Base-by-base conservation (phyloP, 2,329 filamentous ascomycete species). In the Simplicillium aogashimaense region DNA sequence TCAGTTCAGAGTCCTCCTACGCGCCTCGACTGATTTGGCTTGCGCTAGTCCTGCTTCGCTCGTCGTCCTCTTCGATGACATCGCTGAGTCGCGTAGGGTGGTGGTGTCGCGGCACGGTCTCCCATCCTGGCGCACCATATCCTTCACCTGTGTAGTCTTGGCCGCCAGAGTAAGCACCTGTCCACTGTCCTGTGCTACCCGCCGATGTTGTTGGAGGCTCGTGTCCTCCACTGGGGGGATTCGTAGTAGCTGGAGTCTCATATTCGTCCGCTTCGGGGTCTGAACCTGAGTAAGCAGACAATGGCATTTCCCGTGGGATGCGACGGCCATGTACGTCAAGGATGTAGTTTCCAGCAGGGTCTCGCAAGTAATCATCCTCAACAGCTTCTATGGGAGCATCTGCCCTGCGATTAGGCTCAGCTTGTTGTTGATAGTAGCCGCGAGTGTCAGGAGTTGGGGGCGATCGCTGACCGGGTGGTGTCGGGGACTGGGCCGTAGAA, bases 21-120 rank as follows among this genome's bases (percentile, higher is more conserved):
- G 30, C 30, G 12, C 30, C 30, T 31, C 74, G 72, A 53, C 74
- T 78, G 47, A 70, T 60, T 45, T 78, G 74, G 56, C 79, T 82
- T 10, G 78, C 79, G 49, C 83, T 85, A 12, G 83, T 86, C 16
- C 83, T 76, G 55, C 83, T 86, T 38, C 79, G 72, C 61, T 94
- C 86, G 49, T 92, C 86, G 47, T 94, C 83, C 54, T 87, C 87
- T 54, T 88, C 83, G 25, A 92, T 72, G 20, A 95, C 88, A 61
- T 94, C 88, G 58, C 87, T 94, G 46, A 95, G 67, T 42, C 89
- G 70, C 8, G 88, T 94, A 0, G 88, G 88, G 61, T 95, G 87
- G 50, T 92, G 86, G 59, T 94, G 88, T 41, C 80, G 74, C 17
- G 82, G 81, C 46, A 86, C 67, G n/a, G 66, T 65, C 47, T 92